Evolutionary conservation across 257 asterid species (phyloP).

Genomic region (Cruciata laevipes): DNA sequence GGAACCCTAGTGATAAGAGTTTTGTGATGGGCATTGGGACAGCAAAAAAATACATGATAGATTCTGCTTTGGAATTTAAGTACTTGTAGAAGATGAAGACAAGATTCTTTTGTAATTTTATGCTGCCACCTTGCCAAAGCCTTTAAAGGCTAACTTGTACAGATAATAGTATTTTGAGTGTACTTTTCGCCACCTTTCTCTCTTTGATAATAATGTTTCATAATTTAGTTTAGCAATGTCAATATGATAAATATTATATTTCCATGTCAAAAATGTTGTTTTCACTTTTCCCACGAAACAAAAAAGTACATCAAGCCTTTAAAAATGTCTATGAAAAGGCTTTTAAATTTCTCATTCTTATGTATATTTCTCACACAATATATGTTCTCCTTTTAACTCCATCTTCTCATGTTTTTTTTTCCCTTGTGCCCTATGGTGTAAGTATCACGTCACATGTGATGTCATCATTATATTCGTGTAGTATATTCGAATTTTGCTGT

Average conservation of each 20-base stretch:
- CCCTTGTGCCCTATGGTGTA: too few relatives aligned
- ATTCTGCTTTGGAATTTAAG: conserved; percentile 12
- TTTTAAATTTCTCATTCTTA: too few relatives aligned
- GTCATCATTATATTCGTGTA: too few relatives aligned
- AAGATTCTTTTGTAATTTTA: conserved; percentile 3
- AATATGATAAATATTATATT: too few relatives aligned
- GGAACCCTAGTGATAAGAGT: not conserved
- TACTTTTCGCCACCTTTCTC: conserved; percentile 3
- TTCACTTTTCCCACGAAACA: not conserved
- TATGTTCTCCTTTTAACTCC: too few relatives aligned
- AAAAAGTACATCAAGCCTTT: not conserved
- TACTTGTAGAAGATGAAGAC: not conserved
- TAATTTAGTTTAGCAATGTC: too few relatives aligned
- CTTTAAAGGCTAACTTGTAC: conserved; percentile 10
- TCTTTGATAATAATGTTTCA: not conserved
- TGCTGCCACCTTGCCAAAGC: not conserved
- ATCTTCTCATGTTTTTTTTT: too few relatives aligned
- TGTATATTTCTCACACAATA: too few relatives aligned
- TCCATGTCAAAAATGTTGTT: not conserved
- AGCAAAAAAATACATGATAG: not conserved
- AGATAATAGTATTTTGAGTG: conserved; percentile 1
- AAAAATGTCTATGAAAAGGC: too few relatives aligned
- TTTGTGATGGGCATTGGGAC: not conserved
- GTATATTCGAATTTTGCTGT: too few relatives aligned
- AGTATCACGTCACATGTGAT: too few relatives aligned